Base-by-base conservation (phyloP, 257 asterid species). In the Lantana camara region DNA sequence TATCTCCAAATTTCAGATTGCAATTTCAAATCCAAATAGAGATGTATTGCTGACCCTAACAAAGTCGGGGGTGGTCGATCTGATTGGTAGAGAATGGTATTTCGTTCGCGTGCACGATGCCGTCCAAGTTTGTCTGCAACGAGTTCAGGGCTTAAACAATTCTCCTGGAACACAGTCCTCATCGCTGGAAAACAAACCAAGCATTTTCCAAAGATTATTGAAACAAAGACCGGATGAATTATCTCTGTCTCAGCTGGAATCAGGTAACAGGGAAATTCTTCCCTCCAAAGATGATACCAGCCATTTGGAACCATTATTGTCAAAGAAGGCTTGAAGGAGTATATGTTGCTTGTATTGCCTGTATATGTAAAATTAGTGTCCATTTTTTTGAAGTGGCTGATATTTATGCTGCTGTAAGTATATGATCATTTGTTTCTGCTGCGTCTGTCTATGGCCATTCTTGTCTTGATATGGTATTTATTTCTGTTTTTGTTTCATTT, bases 21-120 rank as follows among this genome's bases (percentile, higher is more conserved):
- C 97, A 27, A 75, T 92, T 59, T 78, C 98, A 69, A 89, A 92
- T 75, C 98, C 88, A 34, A 92, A 92, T 67, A 75, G 83, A 12
- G 96, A 89, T 46, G 98, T 92, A 47, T 77, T 89, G 59, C 71
- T 85, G 57, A 85, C 93, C 32, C 83, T 92, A 20, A 78, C 93
- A 16, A 87, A 66, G 73, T 60, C 97, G 0, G 95, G 96, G 37
- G 73, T 82, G 52, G 80, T 89, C 17, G 97, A 92, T 64, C 77
- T 83, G 61, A 85, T 92, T 29, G 98, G 98, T 59, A 82, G 84
- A 66, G 93, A 89, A 55, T 92, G 98, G 98, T 87, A 76, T 66
- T 92, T 92, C 27, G 98, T 92, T 20, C 82, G 98, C 63, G 91
- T 89, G 20, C 98, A 89, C 3, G 98, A 92, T 34, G 97, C 98